Base-by-base conservation (phyloP, 306 rosid genomes). In the Castanospermum australe region DNA sequence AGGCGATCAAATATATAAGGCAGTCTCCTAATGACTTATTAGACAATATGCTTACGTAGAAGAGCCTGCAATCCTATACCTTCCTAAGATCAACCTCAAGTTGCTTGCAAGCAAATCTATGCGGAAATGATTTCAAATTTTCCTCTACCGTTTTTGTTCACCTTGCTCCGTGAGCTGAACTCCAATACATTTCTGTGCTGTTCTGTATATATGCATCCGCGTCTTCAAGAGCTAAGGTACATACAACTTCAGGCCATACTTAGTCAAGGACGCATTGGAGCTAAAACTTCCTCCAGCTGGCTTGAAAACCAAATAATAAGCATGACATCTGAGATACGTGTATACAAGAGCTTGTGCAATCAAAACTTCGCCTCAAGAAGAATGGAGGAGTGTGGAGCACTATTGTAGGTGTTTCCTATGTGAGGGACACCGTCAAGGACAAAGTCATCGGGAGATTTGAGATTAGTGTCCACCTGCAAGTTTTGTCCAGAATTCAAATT, bases 331-430 rank as follows among this genome's bases (percentile, higher is more conserved):
- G 56, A 72, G 30, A 52, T 38, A 52, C 42, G n/a, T 64, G 48
- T 78, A 45, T 11, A 18, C 63, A 60, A 64, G 44, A 78, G 79
- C 78, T 35, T 61, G 83, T 13, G 81, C 78, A 50, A 70, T 89
- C 76, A 91, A 66, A 50, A 77, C 84, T 87, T 95, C 0, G 96
- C 97, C 85, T 93, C 90, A 32, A 95, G 94, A 78, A 95, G 96
- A 85, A 95, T 83, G 41, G 98, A 91, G 44, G 98, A 90, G 85
- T 54, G 84, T 36, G 99, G 98, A 68, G 98, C 98, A 35, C 91
- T 32, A 48, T 87, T 84, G 52, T 95, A 93, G 52, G 89, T 85
- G 12, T 82, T 80, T 69, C 79, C 85, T 38, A 70, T 22, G 76
- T 81, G 83, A 4, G 92, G 85, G 67, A 89, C 84, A 59, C 97